phyloP scores from a whole-genome alignment of 2,329 filamentous ascomycete genomes.

The Fusarium sp. region DNA sequence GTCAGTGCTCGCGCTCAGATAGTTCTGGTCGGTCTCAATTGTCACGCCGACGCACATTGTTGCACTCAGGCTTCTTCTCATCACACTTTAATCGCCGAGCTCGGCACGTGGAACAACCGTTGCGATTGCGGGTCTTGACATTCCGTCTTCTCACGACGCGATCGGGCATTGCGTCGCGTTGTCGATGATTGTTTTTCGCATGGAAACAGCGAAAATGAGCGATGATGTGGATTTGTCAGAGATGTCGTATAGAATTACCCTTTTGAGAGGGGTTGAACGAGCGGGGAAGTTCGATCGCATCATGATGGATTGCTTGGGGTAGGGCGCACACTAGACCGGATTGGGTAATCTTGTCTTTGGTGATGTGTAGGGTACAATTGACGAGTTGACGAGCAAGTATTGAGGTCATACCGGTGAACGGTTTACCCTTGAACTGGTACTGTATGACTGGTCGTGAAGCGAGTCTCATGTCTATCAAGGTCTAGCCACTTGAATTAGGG shows the following conservation, averaged over 20 bases:
- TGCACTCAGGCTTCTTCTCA: constrained; percentile 24
- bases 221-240: not conserved
- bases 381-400: not conserved
- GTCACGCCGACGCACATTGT: not conserved
- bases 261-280: not conserved
- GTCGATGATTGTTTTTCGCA: not conserved
- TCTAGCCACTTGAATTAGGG: too few species aligned
- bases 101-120: constrained; percentile 26
- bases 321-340: not conserved
- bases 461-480: too few species aligned
- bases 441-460: too few species aligned
- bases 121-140: constrained; percentile 25
- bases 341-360: not conserved
- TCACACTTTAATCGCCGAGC: constrained; percentile 27
- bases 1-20: not conserved
- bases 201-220: not conserved
- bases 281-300: not conserved
- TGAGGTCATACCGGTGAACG: not conserved
- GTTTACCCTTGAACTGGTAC: too few species aligned
- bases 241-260: not conserved
- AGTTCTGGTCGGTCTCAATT: not conserved
- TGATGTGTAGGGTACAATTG: not conserved
- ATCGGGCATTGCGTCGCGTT: not conserved
- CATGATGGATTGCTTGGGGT: not conserved
- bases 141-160: constrained; percentile 12